Evolutionary conservation across 2,329 filamentous ascomycete species (phyloP).

Genomic region (Didymella arachidicola): DNA sequence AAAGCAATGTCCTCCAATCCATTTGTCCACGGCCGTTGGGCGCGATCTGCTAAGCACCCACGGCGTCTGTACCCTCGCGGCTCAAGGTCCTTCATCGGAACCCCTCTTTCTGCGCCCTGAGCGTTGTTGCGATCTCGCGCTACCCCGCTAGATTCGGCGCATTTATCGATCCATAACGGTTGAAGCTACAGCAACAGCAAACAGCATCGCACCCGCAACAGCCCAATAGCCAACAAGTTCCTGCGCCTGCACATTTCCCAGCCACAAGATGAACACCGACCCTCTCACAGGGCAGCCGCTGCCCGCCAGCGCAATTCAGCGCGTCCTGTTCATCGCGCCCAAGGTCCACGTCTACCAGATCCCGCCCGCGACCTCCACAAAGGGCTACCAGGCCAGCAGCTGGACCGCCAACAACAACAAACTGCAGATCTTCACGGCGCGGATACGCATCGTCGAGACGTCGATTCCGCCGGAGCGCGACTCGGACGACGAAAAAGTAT

Average conservation of each 20-base stretch:
- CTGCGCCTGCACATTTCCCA: not conserved
- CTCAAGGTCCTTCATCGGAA: constrained; percentile 24
- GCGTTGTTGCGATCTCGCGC: constrained; percentile 19
- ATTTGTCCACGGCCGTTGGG: constrained; percentile 41
- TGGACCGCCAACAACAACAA: constrained; percentile 75
- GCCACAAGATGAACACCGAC: constrained; percentile 67
- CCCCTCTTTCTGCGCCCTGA: constrained; percentile 24
- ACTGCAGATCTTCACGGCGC: constrained; percentile 84
- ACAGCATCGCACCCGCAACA: not conserved
- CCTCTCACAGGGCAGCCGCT: constrained; percentile 73
- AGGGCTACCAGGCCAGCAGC: constrained; percentile 77
- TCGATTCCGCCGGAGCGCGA: constrained; percentile 58
- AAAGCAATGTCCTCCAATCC: constrained; percentile 41
- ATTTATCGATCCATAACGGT: constrained; percentile 7
- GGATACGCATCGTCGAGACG: constrained; percentile 80
- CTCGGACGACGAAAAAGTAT: constrained; percentile 64
- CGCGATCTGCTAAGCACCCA: constrained; percentile 30
- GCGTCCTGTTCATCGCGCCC: constrained; percentile 78
- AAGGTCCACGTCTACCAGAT: constrained; percentile 87
- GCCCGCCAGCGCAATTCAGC: constrained; percentile 80
- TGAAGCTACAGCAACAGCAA: constrained; percentile 11
- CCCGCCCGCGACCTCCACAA: constrained; percentile 77
- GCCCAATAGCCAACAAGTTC: not conserved
- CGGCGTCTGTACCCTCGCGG: constrained; percentile 11
- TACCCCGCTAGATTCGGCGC: constrained; percentile 29